Conservation (phyloP, 208 protist species). For the Chromosphaera perkinsii region DNA sequence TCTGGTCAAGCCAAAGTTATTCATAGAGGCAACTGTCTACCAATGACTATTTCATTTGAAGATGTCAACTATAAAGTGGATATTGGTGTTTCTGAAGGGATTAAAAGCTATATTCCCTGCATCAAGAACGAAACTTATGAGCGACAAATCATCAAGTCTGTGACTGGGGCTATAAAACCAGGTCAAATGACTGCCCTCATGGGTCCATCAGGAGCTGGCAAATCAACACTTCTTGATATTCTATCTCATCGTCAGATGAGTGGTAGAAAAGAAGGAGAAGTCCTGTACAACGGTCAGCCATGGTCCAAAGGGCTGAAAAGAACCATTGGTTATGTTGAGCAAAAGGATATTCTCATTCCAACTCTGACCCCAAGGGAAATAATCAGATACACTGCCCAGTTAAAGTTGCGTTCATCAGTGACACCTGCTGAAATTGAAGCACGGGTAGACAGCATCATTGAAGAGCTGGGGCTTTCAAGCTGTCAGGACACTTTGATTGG, state of each 20-base stretch:
- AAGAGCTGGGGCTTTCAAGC: slow-evolving; percentile 9
- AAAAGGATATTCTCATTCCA: slow-evolving; percentile 34
- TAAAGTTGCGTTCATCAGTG: slow-evolving; percentile 16
- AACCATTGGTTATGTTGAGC: slow-evolving; percentile 31
- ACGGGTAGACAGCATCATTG: slow-evolving; percentile 5
- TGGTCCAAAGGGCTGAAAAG: slow-evolving; percentile 3
- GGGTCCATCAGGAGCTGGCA: slow-evolving; percentile 35
- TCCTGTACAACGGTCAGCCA: slow-evolving; percentile 9
- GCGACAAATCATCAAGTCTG: no score
- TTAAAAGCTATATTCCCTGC: no score
- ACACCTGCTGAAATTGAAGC: background rate
- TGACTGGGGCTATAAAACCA: no score
- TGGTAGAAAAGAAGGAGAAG: slow-evolving; percentile 19
- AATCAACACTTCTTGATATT: slow-evolving; percentile 33
- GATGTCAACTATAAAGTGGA: no score
- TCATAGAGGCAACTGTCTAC: no score
- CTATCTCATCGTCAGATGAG: slow-evolving; percentile 19
- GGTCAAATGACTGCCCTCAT: slow-evolving; percentile 37
- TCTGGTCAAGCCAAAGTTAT: no score
- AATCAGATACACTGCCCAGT: slow-evolving; percentile 24
- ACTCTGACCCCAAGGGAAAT: slow-evolving; percentile 33
- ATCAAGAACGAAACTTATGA: no score
- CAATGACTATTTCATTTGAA: no score
- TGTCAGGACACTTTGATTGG: slow-evolving; percentile 17
- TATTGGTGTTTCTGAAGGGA: no score